These are phyloP conservation scores for Calonectria pauciramosa DNA, from an alignment of 2,329 filamentous ascomycete species.

Conservation along the genomic window DNA sequence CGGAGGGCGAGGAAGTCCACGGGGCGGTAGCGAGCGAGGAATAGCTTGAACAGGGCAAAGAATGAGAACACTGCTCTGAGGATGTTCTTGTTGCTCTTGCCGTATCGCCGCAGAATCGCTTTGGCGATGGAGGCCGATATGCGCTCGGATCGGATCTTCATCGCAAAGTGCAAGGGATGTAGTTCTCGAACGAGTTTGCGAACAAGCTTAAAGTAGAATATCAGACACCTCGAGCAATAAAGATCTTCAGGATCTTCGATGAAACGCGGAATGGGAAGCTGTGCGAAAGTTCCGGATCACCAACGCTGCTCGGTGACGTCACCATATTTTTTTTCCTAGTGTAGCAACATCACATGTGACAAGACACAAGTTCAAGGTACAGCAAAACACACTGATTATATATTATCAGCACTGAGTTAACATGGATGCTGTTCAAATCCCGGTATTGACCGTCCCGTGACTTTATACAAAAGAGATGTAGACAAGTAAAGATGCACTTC, in stretches of 20 bases:
- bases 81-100: slow-evolving; percentile 42
- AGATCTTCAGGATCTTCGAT: background rate
- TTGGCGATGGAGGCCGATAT: slow-evolving; percentile 71
- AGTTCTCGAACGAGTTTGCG: background rate
- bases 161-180: slow-evolving; percentile 18
- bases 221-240: background rate
- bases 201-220: background rate
- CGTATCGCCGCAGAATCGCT: slow-evolving; percentile 61
- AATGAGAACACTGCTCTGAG: slow-evolving; percentile 50
- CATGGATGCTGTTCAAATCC: background rate
- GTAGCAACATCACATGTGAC: background rate
- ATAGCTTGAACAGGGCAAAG: slow-evolving; percentile 51
- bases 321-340: background rate
- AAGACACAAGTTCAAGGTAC: background rate
- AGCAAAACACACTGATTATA: slow-evolving; percentile 7
- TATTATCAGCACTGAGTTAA: slow-evolving; percentile 17
- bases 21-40: slow-evolving; percentile 46
- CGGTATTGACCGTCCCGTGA: slow-evolving; percentile 1
- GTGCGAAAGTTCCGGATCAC: background rate
- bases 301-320: slow-evolving; percentile 31
- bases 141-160: slow-evolving; percentile 53
- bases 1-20: slow-evolving; percentile 48
- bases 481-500: slow-evolving; percentile 3
- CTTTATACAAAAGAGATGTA: background rate
- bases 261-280: background rate